Evolutionary conservation across 768 basidiomycete genomes (phyloP).

Genomic region (Lentinula detonsa): DNA sequence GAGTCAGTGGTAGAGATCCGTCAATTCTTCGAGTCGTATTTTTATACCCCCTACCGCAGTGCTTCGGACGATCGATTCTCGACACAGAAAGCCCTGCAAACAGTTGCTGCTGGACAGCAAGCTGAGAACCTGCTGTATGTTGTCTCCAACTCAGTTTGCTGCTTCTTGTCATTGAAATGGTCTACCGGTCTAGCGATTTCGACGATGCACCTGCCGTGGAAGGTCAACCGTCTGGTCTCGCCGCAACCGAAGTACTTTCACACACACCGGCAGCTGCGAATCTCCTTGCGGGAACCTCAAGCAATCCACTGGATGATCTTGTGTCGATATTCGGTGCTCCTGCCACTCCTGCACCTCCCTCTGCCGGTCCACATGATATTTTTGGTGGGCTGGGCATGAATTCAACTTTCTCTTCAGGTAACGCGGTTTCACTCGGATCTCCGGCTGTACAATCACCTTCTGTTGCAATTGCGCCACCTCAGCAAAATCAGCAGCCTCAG

Average conservation of each 20-base stretch:
- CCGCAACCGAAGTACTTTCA: slow-evolving; percentile 69
- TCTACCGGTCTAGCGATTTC: slow-evolving; percentile 52
- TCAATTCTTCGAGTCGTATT: neutral
- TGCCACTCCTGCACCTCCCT: slow-evolving; percentile 19
- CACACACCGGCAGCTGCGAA: slow-evolving; percentile 70
- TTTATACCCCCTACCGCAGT: slow-evolving; percentile 20
- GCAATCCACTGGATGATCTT: slow-evolving; percentile 88
- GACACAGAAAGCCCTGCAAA: slow-evolving; percentile 82
- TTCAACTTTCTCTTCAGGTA: slow-evolving; percentile 15
- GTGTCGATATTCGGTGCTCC: slow-evolving; percentile 76
- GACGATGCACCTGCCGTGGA: slow-evolving; percentile 63
- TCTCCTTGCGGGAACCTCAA: slow-evolving; percentile 71
- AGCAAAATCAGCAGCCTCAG: slow-evolving; percentile 19
- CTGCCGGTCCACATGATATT: slow-evolving; percentile 9
- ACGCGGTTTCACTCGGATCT: slow-evolving; percentile 8
- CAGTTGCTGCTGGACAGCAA: slow-evolving; percentile 86
- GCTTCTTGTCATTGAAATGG: slow-evolving; percentile 3
- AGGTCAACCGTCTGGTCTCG: slow-evolving; percentile 66
- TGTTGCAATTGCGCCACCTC: slow-evolving; percentile 18
- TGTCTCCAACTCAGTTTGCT: neutral
- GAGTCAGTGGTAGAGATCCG: slow-evolving; percentile 41
- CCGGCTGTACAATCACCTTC: slow-evolving; percentile 20
- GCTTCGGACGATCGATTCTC: slow-evolving; percentile 66
- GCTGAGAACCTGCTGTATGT: slow-evolving; percentile 81
- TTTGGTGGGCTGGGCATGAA: slow-evolving; percentile 9